phyloP scores from a whole-genome alignment of 2,329 filamentous ascomycete genomes.

The Colletotrichum acutatum region DNA sequence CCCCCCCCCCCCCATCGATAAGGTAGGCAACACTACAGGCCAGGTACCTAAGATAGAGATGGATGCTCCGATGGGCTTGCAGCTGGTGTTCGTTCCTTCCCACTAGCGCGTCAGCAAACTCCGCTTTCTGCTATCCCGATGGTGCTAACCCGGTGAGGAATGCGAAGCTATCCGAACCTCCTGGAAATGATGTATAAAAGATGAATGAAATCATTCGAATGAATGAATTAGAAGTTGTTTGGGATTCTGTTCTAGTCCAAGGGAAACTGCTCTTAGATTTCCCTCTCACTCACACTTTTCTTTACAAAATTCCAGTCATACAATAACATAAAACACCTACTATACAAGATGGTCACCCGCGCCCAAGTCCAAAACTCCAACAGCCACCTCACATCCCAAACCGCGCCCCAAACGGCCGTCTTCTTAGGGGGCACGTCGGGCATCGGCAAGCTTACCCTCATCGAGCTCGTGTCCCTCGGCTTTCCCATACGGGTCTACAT shows the following conservation, averaged over 20 bases:
- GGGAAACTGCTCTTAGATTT: no score
- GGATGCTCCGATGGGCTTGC: not conserved
- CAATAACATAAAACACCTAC: not conserved
- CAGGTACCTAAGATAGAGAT: no score
- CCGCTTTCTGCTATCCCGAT: not conserved
- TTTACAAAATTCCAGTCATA: no score
- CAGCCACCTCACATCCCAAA: constrained; percentile 49
- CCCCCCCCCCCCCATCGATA: no score
- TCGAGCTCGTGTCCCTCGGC: constrained; percentile 48
- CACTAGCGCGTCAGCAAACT: not conserved
- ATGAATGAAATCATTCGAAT: no score
- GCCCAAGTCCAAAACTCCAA: constrained; percentile 51
- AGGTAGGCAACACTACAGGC: not conserved
- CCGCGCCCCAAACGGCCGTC: constrained; percentile 50
- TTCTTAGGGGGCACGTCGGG: constrained; percentile 60
- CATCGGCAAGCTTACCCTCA: constrained; percentile 54
- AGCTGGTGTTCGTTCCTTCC: not conserved
- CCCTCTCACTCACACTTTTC: no score
- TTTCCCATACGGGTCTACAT: constrained; percentile 52
- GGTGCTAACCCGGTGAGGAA: not conserved
- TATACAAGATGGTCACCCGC: constrained; percentile 47
- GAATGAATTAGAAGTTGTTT: no score
- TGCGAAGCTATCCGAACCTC: constrained; percentile 17
- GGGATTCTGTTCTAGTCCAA: no score
- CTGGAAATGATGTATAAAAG: constrained; percentile 8